A percentile compares a stretch with the other conserved stretches of the same genome.
These are phyloP conservation scores for Talaromyces nanjingensis DNA, from an alignment of 495 filamentous ascomycete genomes.

Conservation along the genomic window DNA sequence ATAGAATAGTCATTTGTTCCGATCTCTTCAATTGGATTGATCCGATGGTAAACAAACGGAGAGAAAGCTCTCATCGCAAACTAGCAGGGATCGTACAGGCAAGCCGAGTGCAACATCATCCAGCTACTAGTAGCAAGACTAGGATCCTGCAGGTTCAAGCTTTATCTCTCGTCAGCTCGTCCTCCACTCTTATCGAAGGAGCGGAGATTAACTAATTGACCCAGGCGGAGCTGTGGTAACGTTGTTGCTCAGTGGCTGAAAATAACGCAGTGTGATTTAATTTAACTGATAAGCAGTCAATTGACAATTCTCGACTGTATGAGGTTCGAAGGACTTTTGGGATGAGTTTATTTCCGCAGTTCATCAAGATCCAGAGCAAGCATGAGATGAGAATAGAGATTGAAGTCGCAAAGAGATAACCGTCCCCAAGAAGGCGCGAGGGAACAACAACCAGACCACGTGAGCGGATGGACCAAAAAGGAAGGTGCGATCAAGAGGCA, in stretches of 20 bases:
- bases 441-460: neutral
- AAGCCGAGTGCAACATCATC: neutral
- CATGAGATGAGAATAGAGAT: neutral
- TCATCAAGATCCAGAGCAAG: neutral
- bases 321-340: neutral
- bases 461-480: neutral
- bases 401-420: neutral
- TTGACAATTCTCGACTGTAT: neutral
- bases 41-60: neutral
- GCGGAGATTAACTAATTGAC: neutral
- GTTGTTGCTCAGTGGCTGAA: neutral
- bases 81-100: neutral
- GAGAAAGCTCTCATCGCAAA: neutral
- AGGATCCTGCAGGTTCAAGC: neutral
- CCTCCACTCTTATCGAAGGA: constrained; percentile 2
- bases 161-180: neutral
- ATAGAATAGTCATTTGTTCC: neutral
- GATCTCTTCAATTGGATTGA: neutral
- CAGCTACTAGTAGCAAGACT: neutral
- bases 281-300: neutral
- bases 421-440: neutral
- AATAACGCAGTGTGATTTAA: neutral
- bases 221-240: neutral
- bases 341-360: neutral
- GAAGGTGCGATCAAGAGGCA: neutral